phyloP scores from a whole-genome alignment of 148 eudicot genomes.

The Cornus controversa region DNA sequence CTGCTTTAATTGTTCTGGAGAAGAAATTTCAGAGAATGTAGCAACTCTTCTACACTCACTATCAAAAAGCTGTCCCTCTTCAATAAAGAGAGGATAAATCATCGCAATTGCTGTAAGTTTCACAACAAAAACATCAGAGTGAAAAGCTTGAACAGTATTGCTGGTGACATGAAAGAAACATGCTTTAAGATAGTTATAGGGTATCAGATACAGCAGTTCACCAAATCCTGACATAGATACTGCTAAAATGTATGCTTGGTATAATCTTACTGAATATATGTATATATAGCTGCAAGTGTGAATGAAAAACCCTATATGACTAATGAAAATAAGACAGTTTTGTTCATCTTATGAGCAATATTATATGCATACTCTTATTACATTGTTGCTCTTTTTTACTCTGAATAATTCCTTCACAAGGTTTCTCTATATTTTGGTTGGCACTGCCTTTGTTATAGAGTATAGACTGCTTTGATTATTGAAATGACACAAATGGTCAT shows the following conservation, averaged over 20 bases:
- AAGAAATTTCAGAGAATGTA: slow-evolving; percentile 64
- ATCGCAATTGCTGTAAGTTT: slow-evolving; percentile 71
- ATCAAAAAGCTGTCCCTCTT: slow-evolving; percentile 59
- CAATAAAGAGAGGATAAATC: slow-evolving; percentile 69
- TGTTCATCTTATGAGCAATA: too few relatives aligned
- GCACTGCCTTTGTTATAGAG: not conserved
- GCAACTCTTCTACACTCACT: slow-evolving; percentile 59
- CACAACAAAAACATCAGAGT: slow-evolving; percentile 11
- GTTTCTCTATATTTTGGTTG: not conserved
- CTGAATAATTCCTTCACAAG: not conserved
- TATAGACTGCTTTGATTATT: not conserved
- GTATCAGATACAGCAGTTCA: not conserved
- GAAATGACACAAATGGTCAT: not conserved
- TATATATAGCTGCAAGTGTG: not conserved
- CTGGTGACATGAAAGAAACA: slow-evolving; percentile 2
- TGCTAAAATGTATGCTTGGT: not conserved
- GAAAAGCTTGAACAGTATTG: not conserved
- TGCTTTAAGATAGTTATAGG: slow-evolving; percentile 11
- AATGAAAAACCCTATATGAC: not conserved
- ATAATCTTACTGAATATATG: not conserved
- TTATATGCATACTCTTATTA: too few relatives aligned
- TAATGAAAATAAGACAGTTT: too few relatives aligned
- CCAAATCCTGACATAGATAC: not conserved
- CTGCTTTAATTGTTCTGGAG: slow-evolving; percentile 66
- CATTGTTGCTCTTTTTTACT: not conserved